A percentile compares a stretch with the other conserved stretches of the same genome.
Evolutionary conservation across 352 stramenopile genomes (phyloP).

Genomic region (Globisporangium heterothallicum): DNA sequence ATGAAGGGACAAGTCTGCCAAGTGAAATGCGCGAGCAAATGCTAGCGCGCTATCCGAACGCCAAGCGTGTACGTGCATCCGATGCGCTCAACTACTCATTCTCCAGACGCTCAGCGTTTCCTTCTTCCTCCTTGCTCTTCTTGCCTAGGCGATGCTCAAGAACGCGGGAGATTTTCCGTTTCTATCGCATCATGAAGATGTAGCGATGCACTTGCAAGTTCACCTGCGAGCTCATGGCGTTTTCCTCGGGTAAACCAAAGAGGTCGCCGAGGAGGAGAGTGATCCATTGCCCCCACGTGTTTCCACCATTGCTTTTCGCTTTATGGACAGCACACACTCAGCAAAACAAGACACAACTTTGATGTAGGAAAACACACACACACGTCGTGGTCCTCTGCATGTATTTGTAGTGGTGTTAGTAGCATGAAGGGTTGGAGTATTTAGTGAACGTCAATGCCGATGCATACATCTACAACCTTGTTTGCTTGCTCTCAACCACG

Average conservation of each 20-base stretch:
- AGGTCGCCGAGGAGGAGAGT: not conserved
- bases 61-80: slow-evolving; percentile 37
- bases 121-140: not conserved
- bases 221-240: slow-evolving; percentile 53
- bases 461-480: not conserved
- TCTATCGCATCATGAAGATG: slow-evolving; percentile 66
- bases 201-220: slow-evolving; percentile 73
- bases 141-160: slow-evolving; percentile 59
- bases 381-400: no score
- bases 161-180: slow-evolving; percentile 64
- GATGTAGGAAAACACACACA: no score
- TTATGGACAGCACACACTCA: no score
- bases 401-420: no score
- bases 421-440: no score
- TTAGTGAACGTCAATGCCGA: no score
- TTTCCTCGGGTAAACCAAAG: slow-evolving; percentile 31
- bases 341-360: no score
- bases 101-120: slow-evolving; percentile 3
- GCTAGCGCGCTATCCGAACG: slow-evolving; percentile 34
- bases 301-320: no score
- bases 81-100: not conserved
- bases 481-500: slow-evolving; percentile 58
- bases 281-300: no score
- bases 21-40: slow-evolving; percentile 32
- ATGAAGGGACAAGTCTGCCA: slow-evolving; percentile 52